phyloP scores from a whole-genome alignment of 257 asterid species.

The Plectranthus barbatus region DNA sequence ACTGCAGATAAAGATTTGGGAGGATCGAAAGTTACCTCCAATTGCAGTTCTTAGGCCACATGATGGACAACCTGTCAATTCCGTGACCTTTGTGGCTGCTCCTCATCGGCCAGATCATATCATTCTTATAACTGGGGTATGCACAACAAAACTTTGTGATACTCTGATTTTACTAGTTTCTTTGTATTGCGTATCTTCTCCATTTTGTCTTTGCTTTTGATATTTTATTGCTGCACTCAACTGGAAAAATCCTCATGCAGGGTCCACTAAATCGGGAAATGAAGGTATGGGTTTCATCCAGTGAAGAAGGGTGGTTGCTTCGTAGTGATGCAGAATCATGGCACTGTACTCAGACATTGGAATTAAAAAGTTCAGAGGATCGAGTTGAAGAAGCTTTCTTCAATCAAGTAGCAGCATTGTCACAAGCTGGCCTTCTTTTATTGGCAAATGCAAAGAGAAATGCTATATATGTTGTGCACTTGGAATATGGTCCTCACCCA shows the following conservation, averaged over 20 bases:
- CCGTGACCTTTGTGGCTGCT: slow-evolving; percentile 84
- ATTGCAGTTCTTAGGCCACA: slow-evolving; percentile 90
- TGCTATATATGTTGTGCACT: slow-evolving; percentile 93
- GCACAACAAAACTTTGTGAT: background rate
- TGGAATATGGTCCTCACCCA: slow-evolving; percentile 84
- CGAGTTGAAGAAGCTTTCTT: slow-evolving; percentile 73
- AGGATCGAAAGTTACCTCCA: slow-evolving; percentile 71
- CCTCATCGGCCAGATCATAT: slow-evolving; percentile 88
- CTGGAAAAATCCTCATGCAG: slow-evolving; percentile 30
- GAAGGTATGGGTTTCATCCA: slow-evolving; percentile 81
- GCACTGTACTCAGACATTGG: slow-evolving; percentile 82
- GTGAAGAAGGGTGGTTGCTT: slow-evolving; percentile 99
- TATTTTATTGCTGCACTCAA: slow-evolving; percentile 6
- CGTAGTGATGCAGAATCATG: slow-evolving; percentile 90
- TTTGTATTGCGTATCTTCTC: slow-evolving; percentile 11
- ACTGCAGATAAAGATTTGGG: slow-evolving; percentile 95
- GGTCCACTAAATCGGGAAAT: slow-evolving; percentile 86
- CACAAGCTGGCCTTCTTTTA: slow-evolving; percentile 75
- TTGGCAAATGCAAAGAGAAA: slow-evolving; percentile 93
- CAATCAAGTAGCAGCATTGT: slow-evolving; percentile 88
- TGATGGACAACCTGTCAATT: slow-evolving; percentile 91
- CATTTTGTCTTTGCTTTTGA: slow-evolving; percentile 17
- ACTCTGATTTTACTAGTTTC: background rate
- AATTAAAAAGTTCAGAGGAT: slow-evolving; percentile 67
- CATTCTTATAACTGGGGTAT: slow-evolving; percentile 95